phyloP scores from a whole-genome alignment of 202 grass and related monocot species.

The Setaria italica region DNA sequence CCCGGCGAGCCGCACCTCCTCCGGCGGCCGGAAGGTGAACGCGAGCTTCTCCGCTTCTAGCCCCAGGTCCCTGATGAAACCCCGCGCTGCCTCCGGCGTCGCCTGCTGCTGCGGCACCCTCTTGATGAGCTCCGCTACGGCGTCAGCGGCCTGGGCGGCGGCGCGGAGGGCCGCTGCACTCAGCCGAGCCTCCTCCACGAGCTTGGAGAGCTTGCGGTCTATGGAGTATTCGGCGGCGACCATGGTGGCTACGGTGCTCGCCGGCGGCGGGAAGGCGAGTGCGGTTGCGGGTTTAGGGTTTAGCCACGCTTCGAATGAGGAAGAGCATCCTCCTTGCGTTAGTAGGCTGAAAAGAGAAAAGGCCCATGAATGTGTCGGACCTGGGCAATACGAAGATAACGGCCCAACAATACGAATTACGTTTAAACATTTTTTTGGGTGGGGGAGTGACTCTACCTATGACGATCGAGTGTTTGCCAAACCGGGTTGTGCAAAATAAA shows the following conservation, averaged over 20 bases:
- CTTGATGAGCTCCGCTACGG: constrained; percentile 62
- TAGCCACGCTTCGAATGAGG: constrained; percentile 5
- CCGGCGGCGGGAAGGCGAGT: constrained; percentile 42
- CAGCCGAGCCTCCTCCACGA: constrained; percentile 62
- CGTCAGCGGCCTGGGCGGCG: constrained; percentile 49
- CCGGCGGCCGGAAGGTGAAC: constrained; percentile 66
- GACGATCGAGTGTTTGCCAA: too few species aligned
- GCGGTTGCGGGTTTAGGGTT: constrained; percentile 57
- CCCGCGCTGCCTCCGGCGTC: constrained; percentile 39
- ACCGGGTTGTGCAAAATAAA: too few species aligned
- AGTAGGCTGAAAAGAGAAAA: too few species aligned
- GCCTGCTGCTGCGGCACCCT: constrained; percentile 62
- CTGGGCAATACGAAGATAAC: too few species aligned
- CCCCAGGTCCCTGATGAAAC: constrained; percentile 71
- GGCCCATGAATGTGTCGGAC: too few species aligned
- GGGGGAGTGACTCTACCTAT: too few species aligned
- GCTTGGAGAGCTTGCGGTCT: constrained; percentile 62
- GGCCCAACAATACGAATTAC: too few species aligned
- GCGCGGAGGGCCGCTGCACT: constrained; percentile 41
- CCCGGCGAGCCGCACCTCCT: constrained; percentile 62
- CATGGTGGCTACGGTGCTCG: constrained; percentile 29
- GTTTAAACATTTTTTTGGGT: too few species aligned
- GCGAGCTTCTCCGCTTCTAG: constrained; percentile 56
- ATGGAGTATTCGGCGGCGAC: constrained; percentile 48
- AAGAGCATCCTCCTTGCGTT: too few species aligned